Percentiles rank a stretch among this genome's conserved stretches.
These are phyloP conservation scores for Cornus controversa DNA, from an alignment of 148 eudicot species.

Conservation along the genomic window DNA sequence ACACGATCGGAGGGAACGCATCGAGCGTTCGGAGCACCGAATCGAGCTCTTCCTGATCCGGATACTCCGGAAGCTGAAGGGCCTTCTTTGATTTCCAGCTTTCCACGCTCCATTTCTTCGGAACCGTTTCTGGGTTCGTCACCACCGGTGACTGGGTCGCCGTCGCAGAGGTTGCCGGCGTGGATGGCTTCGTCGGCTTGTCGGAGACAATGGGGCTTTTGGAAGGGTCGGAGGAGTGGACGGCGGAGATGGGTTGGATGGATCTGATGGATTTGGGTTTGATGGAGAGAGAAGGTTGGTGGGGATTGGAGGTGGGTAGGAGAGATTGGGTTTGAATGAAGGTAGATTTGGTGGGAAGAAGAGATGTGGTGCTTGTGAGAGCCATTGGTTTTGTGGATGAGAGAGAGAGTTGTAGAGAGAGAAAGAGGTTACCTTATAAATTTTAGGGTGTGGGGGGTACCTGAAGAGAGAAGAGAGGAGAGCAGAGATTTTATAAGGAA, in stretches of 20 bases:
- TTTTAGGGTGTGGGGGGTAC: too few species aligned
- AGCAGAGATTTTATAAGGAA: constrained; percentile 19
- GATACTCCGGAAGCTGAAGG: constrained; percentile 56
- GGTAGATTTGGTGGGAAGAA: constrained; percentile 27
- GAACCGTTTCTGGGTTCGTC: background rate
- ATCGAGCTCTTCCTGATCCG: constrained; percentile 36
- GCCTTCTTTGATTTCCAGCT: constrained; percentile 60
- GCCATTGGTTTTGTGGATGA: constrained; percentile 37
- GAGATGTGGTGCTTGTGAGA: constrained; percentile 32
- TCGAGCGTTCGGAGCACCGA: constrained; percentile 46
- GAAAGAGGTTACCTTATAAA: too few species aligned
- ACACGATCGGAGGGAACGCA: constrained; percentile 50
- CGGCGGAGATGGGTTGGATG: constrained; percentile 40
- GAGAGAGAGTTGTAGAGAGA: constrained; percentile 14
- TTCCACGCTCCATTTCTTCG: constrained; percentile 39
- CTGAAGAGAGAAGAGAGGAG: background rate
- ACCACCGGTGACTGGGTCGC: background rate
- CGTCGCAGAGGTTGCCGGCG: background rate
- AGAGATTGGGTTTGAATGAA: constrained; percentile 8
- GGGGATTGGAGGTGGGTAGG: constrained; percentile 7
- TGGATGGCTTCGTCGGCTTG: constrained; percentile 4
- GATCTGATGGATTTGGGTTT: constrained; percentile 23
- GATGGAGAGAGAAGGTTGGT: constrained; percentile 21
- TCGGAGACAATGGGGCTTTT: constrained; percentile 33
- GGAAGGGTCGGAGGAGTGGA: constrained; percentile 36